Evolutionary conservation across 164 flowering plant species (phyloP), one percentile per base, ranked within the genome.

Genomic region (Euptelea pleiosperma): DNA sequence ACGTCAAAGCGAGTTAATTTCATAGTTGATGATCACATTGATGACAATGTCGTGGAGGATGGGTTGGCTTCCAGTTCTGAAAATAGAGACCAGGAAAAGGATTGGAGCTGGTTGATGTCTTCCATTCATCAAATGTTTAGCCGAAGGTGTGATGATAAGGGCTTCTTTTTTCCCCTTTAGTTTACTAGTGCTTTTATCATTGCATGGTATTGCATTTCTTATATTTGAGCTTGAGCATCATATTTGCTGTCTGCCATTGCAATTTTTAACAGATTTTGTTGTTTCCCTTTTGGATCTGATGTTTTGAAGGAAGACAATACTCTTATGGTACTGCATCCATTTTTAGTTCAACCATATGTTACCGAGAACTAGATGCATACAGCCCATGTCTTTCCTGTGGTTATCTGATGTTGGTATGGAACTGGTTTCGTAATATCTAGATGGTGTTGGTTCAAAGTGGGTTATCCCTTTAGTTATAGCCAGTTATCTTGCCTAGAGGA

Each of bases 101-200:
- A 83, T 65, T 75, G 73, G 21, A 81, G 88, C 77, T 94, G 99
- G 99, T 66, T 73, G 76, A 78, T 89, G 66, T 76, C 92, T 40
- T 82, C 95, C 11, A 88, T 94, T 69, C 99, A 89, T 79, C 97
- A 88, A 69, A 83, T 94, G 42, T 86, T 76, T 68, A 94, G 96
- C 72, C 77, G 97, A 73, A 86, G 99, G 99, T 94, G 43, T 69
- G 59, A 26, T 52, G 14, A 30, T 40, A 9, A 39, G 7, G 10
- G 18, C n/a, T n/a, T n/a, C n/a, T n/a, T 41, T 50, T 58, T 39
- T 25, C 22, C 16, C 14, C 9, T 42, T 10, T 25, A 35, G 15
- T 55, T 14, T 14, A 10, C 26, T 33, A 11, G 14, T 29, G 2
- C 4, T 14, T 10, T 18, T 33, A 3, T 26, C n/a, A 12, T 21